Evolutionary conservation across 1,284 basidiomycete species (phyloP), one percentile per base, ranked within the genome.

Genomic region (Ganoderma multipileum): DNA sequence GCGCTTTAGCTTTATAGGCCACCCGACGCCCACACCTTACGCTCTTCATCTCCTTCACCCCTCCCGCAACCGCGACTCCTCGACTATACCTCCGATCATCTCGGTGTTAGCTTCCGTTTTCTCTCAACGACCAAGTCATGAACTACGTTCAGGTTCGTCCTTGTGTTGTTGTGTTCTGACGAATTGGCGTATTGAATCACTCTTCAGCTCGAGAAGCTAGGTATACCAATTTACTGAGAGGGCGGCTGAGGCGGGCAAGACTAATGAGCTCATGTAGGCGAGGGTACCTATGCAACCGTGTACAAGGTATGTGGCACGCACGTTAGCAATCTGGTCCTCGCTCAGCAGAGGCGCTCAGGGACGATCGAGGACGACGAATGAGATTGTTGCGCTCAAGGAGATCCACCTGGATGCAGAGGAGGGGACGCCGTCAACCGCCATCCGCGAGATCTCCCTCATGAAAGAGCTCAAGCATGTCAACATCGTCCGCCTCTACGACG

Each of bases 341-440:
- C n/a, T 57, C 39, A 42, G 14, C n/a, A n/a, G 23, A 12, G 26
- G 9, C 18, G 2, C 12, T 11, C 75, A 95, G 93, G 94, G 95
- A 26, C 87, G 94, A 71, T 93, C 92, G 39, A 86, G 94, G 72
- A 94, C 93, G 41, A 96, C 94, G 30, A 95, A 95, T 76, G 95
- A 96, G 79, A 93, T 95, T 68, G 95, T 96, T 14, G 95, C 94
- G 16, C 81, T 97, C 67, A 97, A 97, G 80, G 96, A 97, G 82
- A 97, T 97, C 72, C 95, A 97, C 76, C 92, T 98, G 70, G 95
- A 98, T 83, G 94, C 96, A 8, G 95, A 98, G 80, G 95, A 98
- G 81, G 95, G 95, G 57, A 98, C 95, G 0, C 96, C 95, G 44
- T 96, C 95, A 12, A 98, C 95, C 30, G 95, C 95, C 63, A 98